Evolutionary conservation across 2,329 filamentous ascomycete genomes (phyloP).

Genomic region (Phialemonium atrogriseum): DNA sequence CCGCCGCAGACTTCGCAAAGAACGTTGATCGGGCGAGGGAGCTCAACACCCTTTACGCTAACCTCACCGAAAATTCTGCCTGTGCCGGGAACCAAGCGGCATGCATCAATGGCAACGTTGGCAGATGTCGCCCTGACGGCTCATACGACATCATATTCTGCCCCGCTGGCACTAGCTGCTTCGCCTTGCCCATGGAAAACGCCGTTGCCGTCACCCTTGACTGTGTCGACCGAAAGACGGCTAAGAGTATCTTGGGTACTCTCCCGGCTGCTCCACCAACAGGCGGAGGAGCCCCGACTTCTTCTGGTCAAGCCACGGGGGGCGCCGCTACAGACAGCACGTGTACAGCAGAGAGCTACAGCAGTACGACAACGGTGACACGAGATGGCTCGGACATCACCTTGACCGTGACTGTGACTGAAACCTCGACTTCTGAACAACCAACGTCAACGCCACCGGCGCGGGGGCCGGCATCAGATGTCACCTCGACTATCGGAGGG

Average conservation of each 20-base stretch:
- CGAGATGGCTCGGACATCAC: no score
- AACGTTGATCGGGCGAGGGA: conserved; percentile 35
- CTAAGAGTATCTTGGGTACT: conserved; percentile 32
- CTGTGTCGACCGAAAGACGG: conserved; percentile 33
- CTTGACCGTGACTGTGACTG: conserved; percentile 7
- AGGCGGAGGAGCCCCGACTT: background rate
- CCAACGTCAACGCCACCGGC: background rate
- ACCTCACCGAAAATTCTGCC: conserved; percentile 33
- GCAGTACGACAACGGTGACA: conserved; percentile 3
- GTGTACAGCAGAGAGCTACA: background rate
- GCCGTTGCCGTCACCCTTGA: conserved; percentile 38
- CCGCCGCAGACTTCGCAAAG: conserved; percentile 30
- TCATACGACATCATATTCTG: conserved; percentile 34
- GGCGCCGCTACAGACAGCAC: background rate
- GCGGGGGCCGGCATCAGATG: background rate
- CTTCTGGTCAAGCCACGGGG: no score
- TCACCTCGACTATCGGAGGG: conserved; percentile 4
- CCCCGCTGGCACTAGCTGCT: conserved; percentile 30
- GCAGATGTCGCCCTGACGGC: conserved; percentile 32
- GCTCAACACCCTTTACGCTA: conserved; percentile 39
- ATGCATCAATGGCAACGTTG: conserved; percentile 42
- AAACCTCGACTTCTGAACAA: conserved; percentile 2
- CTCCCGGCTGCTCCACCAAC: conserved; percentile 1
- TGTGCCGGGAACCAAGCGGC: conserved; percentile 40
- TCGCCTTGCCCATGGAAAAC: conserved; percentile 44